Conservation (phyloP, 2,329 filamentous ascomycete species). For the Colletotrichum sp. region DNA sequence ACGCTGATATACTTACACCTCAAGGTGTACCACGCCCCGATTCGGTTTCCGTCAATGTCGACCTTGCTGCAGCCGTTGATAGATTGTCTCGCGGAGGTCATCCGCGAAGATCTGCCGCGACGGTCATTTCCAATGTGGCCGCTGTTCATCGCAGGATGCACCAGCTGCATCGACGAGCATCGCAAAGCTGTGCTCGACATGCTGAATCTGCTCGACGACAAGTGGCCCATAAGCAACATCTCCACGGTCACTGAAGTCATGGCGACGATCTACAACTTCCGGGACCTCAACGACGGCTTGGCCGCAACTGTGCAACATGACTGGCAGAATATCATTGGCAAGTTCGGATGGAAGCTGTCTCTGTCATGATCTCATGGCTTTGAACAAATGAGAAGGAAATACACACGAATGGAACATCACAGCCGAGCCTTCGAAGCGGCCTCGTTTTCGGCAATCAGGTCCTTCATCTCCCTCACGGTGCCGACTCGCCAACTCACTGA, state of each 20-base stretch:
- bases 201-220: neutral
- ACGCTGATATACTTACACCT: neutral
- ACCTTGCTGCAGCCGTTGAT: neutral
- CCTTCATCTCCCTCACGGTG: conserved; percentile 26
- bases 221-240: conserved; percentile 1
- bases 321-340: neutral
- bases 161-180: neutral
- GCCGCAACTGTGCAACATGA: neutral
- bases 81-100: neutral
- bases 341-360: conserved; percentile 1
- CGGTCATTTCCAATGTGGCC: conserved; percentile 1
- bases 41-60: neutral
- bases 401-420: neutral
- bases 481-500: conserved; percentile 43
- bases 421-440: neutral
- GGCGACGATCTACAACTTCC: neutral
- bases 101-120: neutral
- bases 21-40: neutral
- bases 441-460: neutral
- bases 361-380: neutral
- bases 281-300: neutral
- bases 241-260: neutral
- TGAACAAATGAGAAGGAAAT: neutral
- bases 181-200: neutral
- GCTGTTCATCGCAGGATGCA: neutral